Base-by-base conservation (phyloP, 1,284 basidiomycete genomes). In the Cryptococcus wingfieldii region DNA sequence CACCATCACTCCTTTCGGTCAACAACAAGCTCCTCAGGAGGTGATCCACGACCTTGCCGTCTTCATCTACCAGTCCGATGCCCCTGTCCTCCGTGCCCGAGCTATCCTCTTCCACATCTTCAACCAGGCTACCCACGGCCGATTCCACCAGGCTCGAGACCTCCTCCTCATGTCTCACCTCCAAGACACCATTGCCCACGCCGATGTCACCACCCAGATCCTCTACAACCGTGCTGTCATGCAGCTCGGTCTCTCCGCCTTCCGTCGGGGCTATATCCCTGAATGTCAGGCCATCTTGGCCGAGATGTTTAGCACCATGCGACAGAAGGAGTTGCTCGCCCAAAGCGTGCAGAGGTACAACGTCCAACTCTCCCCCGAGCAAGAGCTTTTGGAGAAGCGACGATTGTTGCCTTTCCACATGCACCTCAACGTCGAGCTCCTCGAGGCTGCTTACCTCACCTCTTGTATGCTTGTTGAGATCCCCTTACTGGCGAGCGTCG, bases 401-500 rank as follows among this genome's bases (percentile, higher is more conserved):
- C 84, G 95, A 47, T 90, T 98, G 70, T 82, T 99, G 25, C 96
- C 96, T 37, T 99, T 98, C 87, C 96, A 99, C 78, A 91, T 98
- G 89, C 96, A 99, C 80, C 95, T 98, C 79, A 98, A 98, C 80
- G 90, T 96, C 14, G 96, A 98, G 78, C 81, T 99, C 28, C 82
- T 98, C 60, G 96, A 98, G 78, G 94, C 93, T 44, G 94, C 92
- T 8, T 99, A 98, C 82, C 82, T 99, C 44, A 92, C 96, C 41
- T 95, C 91, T 18, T 96, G 91, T 78, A 99, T 99, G 96, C 83
- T 99, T 43, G 87, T 98, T 51, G 96, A 98, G 79, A 93, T 98
- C 25, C 96, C 96, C 7, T 80, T 97, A 49, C 82, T 98, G 41
- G 96, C 96, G 1, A 91, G 90, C 70, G 90, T 95, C 54, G 90